Evolutionary conservation across 2,329 filamentous ascomycete genomes (phyloP), one percentile per base, ranked within the genome.

Genomic region (Gnomoniopsis smithogilvyi): DNA sequence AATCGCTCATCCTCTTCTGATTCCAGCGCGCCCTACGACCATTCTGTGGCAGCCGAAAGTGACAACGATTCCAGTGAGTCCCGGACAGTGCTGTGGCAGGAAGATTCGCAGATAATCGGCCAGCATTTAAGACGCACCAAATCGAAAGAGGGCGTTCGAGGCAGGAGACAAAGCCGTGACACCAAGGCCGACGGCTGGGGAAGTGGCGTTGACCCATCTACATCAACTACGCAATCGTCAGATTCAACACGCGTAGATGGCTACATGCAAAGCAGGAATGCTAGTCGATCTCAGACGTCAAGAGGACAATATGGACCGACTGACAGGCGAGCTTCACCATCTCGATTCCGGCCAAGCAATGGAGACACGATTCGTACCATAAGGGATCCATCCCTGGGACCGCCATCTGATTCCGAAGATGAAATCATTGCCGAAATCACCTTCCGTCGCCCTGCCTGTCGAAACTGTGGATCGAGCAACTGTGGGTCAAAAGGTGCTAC

Each of bases 341-440:
- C 53, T 12, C 48, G 45, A 6, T 51, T 52, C 22, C 43, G 34
- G 33, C 53, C 26, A 10, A 54, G 19, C 3, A 50, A 36, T 6
- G 38, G 33, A 36, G 43, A 26, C 3, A 48, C 19, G 6, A 60
- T 56, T 30, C 58, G 53, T 33, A 48, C 58, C 2, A 48, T 56
- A 2, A 56, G 49, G 52, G 49, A 60, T 14, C 43, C 55, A 12
- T 51, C 54, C 12, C 21, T 58, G 34, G 59, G 43, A 7, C 50
- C 51, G 10, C 54, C 51, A 11, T 22, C 21, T 21, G 49, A 57
- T n/a, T 48, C 55, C 3, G 30, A 57, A 17, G 53, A 60, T 41
- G 58, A 60, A 15, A 59, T 59, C 38, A 47, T 59, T 21, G 52
- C 57, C 26, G 57, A 59, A 22, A 56, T 59, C 15, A 59, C 50